These are phyloP conservation scores for Alternaria arborescens DNA, from an alignment of 2,329 filamentous ascomycete genomes.

Conservation along the genomic window DNA sequence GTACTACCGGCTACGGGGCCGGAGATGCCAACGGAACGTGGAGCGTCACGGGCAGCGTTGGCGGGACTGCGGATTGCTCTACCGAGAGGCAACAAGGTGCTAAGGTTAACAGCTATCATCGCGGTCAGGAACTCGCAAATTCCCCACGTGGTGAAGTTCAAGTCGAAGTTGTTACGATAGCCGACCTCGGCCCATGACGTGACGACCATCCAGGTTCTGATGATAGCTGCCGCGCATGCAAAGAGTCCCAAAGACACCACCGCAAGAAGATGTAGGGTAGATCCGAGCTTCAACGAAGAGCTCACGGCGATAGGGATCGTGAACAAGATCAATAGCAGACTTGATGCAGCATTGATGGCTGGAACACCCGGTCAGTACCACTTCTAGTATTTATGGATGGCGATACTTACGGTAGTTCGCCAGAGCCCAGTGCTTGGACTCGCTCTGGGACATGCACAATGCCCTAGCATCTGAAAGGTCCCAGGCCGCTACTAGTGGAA, in stretches of 20 bases:
- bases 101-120: conserved; percentile 14
- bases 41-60: not conserved
- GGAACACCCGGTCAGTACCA: not conserved
- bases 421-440: conserved; percentile 56
- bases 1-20: conserved; percentile 20
- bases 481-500: conserved; percentile 58
- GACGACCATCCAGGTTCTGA: conserved; percentile 38
- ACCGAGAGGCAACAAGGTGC: conserved; percentile 8
- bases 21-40: conserved; percentile 2
- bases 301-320: conserved; percentile 2
- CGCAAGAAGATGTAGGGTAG: conserved; percentile 36
- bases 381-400: not conserved
- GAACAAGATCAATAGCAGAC: conserved; percentile 44
- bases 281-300: conserved; percentile 2
- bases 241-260: conserved; percentile 51
- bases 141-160: conserved; percentile 8
- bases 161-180: conserved; percentile 11
- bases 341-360: conserved; percentile 32
- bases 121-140: conserved; percentile 18
- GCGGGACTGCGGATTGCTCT: not conserved
- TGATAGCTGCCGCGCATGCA: conserved; percentile 52
- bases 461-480: conserved; percentile 26
- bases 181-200: conserved; percentile 12
- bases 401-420: conserved; percentile 52
- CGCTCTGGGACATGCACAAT: conserved; percentile 44